Percentiles rank a stretch among this genome's conserved stretches.
Conservation (phyloP, 2,329 filamentous ascomycete genomes). For the Cytospora leucostoma region DNA sequence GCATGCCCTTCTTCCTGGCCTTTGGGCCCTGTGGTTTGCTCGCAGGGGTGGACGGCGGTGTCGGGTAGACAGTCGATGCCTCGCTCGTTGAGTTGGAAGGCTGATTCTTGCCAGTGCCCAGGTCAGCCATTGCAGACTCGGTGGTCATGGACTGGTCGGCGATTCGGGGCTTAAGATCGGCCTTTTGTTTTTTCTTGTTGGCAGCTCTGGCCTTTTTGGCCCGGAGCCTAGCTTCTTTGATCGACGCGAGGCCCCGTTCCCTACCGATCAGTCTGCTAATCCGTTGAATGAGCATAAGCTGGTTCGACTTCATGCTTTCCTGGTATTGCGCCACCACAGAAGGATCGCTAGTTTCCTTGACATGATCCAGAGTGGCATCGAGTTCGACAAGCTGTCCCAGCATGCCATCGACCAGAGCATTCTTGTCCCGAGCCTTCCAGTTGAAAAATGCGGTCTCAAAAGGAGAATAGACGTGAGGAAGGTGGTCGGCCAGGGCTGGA, state of each 20-base stretch:
- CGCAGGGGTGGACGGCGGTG: constrained; percentile 51
- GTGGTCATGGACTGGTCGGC: constrained; percentile 48
- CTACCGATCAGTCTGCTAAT: constrained; percentile 77
- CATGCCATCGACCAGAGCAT: constrained; percentile 79
- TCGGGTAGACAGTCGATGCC: constrained; percentile 52
- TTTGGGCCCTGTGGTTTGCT: constrained; percentile 12
- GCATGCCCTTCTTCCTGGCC: constrained; percentile 32
- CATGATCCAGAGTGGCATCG: constrained; percentile 79
- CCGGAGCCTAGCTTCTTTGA: constrained; percentile 66
- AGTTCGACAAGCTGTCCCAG: constrained; percentile 83
- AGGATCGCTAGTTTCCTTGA: constrained; percentile 75
- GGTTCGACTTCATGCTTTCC: constrained; percentile 78
- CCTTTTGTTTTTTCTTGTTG: constrained; percentile 64
- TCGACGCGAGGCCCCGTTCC: constrained; percentile 71
- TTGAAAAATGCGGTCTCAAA: constrained; percentile 80
- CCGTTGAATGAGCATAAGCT: constrained; percentile 74
- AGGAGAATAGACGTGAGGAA: constrained; percentile 70
- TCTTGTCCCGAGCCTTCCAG: constrained; percentile 81
- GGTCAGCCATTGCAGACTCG: constrained; percentile 42
- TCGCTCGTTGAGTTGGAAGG: constrained; percentile 32
- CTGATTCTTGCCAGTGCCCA: constrained; percentile 37
- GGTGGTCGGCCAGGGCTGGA: constrained; percentile 59
- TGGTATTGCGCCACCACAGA: constrained; percentile 75
- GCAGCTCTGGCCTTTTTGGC: constrained; percentile 58
- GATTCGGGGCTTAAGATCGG: constrained; percentile 70